phyloP scores from a whole-genome alignment of 1,284 basidiomycete species.

The Mixia osmundae region DNA sequence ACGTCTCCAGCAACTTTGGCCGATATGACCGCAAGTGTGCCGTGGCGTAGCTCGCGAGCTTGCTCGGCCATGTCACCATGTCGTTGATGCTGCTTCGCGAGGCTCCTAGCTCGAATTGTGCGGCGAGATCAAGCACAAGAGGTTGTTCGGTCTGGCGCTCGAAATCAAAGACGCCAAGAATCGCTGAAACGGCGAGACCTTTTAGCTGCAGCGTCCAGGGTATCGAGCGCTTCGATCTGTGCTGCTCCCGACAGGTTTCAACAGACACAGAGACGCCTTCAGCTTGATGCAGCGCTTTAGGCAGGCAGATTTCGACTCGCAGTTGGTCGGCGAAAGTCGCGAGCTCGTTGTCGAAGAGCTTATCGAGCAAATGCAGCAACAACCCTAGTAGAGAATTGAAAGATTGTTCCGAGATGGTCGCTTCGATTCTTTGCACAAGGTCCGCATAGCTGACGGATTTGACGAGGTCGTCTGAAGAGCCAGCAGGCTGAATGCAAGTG shows the following conservation, averaged over 20 bases:
- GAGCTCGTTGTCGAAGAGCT: slow-evolving; percentile 27
- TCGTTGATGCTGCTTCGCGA: too few relatives aligned
- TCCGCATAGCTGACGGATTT: slow-evolving; percentile 27
- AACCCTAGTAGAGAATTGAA: not conserved
- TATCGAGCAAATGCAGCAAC: slow-evolving; percentile 4
- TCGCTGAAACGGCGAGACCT: slow-evolving; percentile 10
- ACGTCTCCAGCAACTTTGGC: too few relatives aligned
- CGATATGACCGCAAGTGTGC: too few relatives aligned
- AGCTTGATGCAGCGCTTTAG: slow-evolving; percentile 34
- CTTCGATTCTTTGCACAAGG: slow-evolving; percentile 20
- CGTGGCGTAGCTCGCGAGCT: too few relatives aligned
- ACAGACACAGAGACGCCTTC: slow-evolving; percentile 26
- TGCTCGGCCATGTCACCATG: too few relatives aligned
- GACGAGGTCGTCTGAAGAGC: slow-evolving; percentile 33
- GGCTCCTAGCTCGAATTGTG: too few relatives aligned
- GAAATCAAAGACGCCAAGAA: slow-evolving; percentile 6
- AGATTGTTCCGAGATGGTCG: slow-evolving; percentile 14
- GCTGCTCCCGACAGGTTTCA: slow-evolving; percentile 12
- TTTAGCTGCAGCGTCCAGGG: not conserved
- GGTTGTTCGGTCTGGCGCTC: slow-evolving; percentile 7
- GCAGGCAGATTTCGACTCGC: slow-evolving; percentile 28
- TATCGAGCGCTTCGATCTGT: not conserved
- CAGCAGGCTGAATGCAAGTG: slow-evolving; percentile 33
- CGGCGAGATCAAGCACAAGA: slow-evolving; percentile 3
- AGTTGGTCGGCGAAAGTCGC: slow-evolving; percentile 24